Conservation (phyloP, 2,329 filamentous ascomycete species). For the Paradendryphiella salina region DNA sequence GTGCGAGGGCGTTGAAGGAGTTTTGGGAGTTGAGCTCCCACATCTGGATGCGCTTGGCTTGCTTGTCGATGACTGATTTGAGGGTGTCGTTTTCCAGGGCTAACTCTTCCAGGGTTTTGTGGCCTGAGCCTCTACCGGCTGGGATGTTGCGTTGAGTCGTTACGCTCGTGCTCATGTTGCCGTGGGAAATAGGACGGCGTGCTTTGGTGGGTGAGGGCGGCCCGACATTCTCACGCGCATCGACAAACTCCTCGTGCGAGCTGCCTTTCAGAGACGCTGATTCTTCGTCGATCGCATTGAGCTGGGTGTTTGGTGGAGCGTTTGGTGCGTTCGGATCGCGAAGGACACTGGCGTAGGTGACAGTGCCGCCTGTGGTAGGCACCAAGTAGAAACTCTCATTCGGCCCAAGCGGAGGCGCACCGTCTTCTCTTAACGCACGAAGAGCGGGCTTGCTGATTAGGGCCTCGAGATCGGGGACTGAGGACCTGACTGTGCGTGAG, state of each 20-base stretch:
- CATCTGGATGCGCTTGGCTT: conserved; percentile 83
- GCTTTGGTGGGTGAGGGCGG: conserved; percentile 52
- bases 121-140: conserved; percentile 41
- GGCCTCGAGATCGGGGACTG: conserved; percentile 76
- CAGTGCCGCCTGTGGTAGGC: conserved; percentile 85
- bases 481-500: conserved; percentile 43
- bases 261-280: conserved; percentile 34
- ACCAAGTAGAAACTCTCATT: conserved; percentile 80
- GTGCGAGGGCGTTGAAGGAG: conserved; percentile 80
- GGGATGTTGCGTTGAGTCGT: conserved; percentile 37
- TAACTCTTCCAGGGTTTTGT: conserved; percentile 82
- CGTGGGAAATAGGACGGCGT: conserved; percentile 42
- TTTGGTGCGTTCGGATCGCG: conserved; percentile 36
- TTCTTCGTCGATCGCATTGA: conserved; percentile 48
- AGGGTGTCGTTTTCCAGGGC: conserved; percentile 85
- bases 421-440: conserved; percentile 70
- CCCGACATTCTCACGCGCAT: conserved; percentile 70
- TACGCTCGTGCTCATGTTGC: conserved; percentile 20
- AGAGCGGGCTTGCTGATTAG: conserved; percentile 86
- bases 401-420: conserved; percentile 54
- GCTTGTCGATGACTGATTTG: conserved; percentile 81
- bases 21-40: conserved; percentile 93
- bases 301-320: conserved; percentile 55
- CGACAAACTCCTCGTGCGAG: conserved; percentile 76
- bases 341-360: conserved; percentile 90